Base-by-base conservation (phyloP, 768 basidiomycete species). In the Tylopilus sp. region DNA sequence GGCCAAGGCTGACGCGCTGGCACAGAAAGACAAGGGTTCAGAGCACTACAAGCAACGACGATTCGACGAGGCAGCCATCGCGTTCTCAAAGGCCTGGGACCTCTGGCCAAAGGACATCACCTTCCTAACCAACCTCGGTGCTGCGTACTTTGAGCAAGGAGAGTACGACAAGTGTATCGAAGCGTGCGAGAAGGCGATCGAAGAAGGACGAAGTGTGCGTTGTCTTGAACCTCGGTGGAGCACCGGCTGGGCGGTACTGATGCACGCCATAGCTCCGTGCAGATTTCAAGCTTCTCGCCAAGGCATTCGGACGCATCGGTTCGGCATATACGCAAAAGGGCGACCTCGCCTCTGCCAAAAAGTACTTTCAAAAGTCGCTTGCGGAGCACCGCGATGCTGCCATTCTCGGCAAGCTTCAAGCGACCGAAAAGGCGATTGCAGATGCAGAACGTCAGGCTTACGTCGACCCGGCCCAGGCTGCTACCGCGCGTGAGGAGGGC, bases 321-420 rank as follows among this genome's bases (percentile, higher is more conserved):
- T 83, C 85, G 8, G 81, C 96, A 0, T 93, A 92, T 75, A 73
- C 82, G 51, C 88, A 87, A 72, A 90, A 91, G 67, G 81, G 76
- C 40, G 92, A 99, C 69, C 70, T 85, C 26, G 63, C 63, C 9
- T 81, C 80, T 38, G 95, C 95, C 16, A 83, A 96, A 79, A 94
- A 91, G 71, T 94, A 82, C 77, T 97, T 82, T 76, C 78, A 93
- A 63, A 98, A 98, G 72, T 93, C 91, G 6, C 81, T 99, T 43
- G 85, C 92, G 1, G 97, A 99, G 71, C 96, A 98, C 71, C 92
- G 97, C 53, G 98, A 96, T 13, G 89, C 97, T 25, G 87, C 93
- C 62, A 78, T 94, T 60, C 82, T 98, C 54, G 83, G 84, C 70
- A 99, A 96, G 75, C 82, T 99, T 26, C 90, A 91, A 45, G 89